Base-by-base conservation (phyloP, 768 basidiomycete genomes). In the Boletus coccyginus region DNA sequence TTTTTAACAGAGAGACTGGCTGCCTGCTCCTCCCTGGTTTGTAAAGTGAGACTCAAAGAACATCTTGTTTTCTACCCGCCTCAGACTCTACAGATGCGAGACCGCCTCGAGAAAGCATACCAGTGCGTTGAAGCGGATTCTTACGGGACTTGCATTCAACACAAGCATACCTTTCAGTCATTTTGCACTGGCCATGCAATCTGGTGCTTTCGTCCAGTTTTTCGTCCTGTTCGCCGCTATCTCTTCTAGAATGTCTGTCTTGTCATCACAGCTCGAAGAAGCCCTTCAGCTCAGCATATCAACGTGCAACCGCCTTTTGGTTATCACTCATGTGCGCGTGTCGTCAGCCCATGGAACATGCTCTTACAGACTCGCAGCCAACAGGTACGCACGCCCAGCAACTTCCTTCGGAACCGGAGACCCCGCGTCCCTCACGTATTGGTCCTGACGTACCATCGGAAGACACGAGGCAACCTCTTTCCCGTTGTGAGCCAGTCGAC, bases 141-240 rank as follows among this genome's bases (percentile, higher is more conserved):
- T 45, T 39, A 1, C 36, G 8, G 6, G 5, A 32, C 19, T 38
- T 53, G 36, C 10, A 51, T 7, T 27, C n/a, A 14, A 19, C 14
- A 38, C 48, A 51, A 39, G 39, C 52, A 19, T 47, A 39, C 27
- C 35, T 43, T 47, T 9, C 58, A 92, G 90, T 44, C 80, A 80
- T 31, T 83, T 90, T 56, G 71, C 75, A 31, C 74, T 85, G 27
- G 80, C 81, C 35, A 81, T 92, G 77, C 87, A 87, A 66, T 79
- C 82, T 1, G 88, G 86, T 17, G 85, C 88, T 17, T 93, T 93
- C 63, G 74, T 88, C 13, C 86, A 87, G 58, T 66, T 89, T 16
- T 70, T 86, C n/a, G 65, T 93, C 45, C 73, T 82, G 6, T 75
- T 92, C 41, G 74, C 77, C 24, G 87, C 84, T 13, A 78, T 89